A percentile compares a stretch with the other conserved stretches of the same genome.
phyloP scores from a whole-genome alignment of 768 basidiomycete species.

The Suillus variegatus region DNA sequence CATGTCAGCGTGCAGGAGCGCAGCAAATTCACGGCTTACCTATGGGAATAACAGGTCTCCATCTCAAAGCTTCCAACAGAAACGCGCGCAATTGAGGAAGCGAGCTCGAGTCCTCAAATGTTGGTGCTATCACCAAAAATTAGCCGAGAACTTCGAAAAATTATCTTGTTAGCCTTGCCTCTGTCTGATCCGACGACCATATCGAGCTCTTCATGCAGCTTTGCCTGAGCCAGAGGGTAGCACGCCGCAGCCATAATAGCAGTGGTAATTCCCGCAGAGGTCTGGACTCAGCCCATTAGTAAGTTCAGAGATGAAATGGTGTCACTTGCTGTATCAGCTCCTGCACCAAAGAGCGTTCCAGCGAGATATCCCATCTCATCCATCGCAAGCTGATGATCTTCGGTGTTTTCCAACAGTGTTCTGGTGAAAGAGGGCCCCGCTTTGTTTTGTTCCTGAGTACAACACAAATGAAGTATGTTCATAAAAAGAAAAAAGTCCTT shows the following conservation, averaged over 20 bases:
- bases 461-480: background rate
- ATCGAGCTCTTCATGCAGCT: slow-evolving; percentile 52
- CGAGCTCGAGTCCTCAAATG: slow-evolving; percentile 28
- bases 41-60: slow-evolving; percentile 28
- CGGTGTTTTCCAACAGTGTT: slow-evolving; percentile 51
- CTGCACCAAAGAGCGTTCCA: slow-evolving; percentile 60
- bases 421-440: slow-evolving; percentile 41
- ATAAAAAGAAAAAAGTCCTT: background rate
- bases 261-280: slow-evolving; percentile 50
- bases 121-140: slow-evolving; percentile 28
- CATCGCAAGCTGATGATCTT: slow-evolving; percentile 47
- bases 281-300: slow-evolving; percentile 20
- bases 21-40: slow-evolving; percentile 13
- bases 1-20: slow-evolving; percentile 4
- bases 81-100: slow-evolving; percentile 33
- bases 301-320: background rate
- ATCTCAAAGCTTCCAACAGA: slow-evolving; percentile 32
- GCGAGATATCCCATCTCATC: slow-evolving; percentile 56
- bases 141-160: background rate
- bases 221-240: slow-evolving; percentile 47
- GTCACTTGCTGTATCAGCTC: slow-evolving; percentile 45
- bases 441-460: slow-evolving; percentile 4
- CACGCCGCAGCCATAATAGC: slow-evolving; percentile 51
- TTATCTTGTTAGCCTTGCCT: slow-evolving; percentile 1
- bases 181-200: slow-evolving; percentile 40